phyloP scores from a whole-genome alignment of 495 filamentous ascomycete species.

The Penicillium steckii region DNA sequence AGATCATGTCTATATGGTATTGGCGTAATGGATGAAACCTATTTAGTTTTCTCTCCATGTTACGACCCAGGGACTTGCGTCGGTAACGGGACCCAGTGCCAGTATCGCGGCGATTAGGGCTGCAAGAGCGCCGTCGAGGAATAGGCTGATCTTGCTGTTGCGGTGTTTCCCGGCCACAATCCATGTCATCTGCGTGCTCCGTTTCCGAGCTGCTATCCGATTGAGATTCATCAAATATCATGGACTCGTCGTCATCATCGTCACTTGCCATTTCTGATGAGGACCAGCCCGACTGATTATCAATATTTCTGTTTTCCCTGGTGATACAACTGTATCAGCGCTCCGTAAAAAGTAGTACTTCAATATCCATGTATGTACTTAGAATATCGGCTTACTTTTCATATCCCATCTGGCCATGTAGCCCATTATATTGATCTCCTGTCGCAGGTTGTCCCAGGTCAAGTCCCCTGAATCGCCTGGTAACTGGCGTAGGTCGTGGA shows the following conservation, averaged over 20 bases:
- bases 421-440: neutral
- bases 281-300: constrained; percentile 3
- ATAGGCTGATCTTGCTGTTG: neutral
- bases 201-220: constrained; percentile 12
- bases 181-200: constrained; percentile 7
- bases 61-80: constrained; percentile 4
- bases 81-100: constrained; percentile 5
- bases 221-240: constrained; percentile 7
- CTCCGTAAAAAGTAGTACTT: too few relatives aligned
- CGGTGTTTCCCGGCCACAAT: constrained; percentile 2
- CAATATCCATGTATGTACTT: neutral
- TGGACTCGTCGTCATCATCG: constrained; percentile 10
- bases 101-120: constrained; percentile 3
- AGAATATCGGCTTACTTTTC: constrained; percentile 7
- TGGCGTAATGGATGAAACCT: neutral
- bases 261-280: constrained; percentile 2
- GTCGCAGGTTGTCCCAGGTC: neutral
- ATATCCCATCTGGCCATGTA: neutral
- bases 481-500: constrained; percentile 6
- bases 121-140: constrained; percentile 7
- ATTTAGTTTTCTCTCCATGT: constrained; percentile 7
- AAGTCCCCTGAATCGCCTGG: constrained; percentile 2
- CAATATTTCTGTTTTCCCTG: neutral
- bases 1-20: constrained; percentile 2
- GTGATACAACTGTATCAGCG: too few relatives aligned